Base-by-base conservation (phyloP, 2,329 filamentous ascomycete species). In the Helotiales sp. region DNA sequence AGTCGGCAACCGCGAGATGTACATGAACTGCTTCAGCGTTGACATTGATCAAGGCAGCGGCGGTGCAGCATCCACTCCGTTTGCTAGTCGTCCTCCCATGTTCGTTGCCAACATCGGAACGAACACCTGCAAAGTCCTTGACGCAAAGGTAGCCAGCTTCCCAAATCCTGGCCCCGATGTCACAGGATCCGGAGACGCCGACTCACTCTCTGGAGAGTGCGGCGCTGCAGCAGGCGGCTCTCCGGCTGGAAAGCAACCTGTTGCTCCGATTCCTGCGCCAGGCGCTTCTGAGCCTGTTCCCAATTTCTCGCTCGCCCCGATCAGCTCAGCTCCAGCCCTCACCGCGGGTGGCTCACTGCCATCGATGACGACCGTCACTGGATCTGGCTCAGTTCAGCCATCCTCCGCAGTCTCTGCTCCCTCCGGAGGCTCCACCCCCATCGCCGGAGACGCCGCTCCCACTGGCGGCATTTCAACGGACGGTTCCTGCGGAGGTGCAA, bases 101-200 rank as follows among this genome's bases (percentile, higher is more conserved):
- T 52, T 62, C 13, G 47, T 62, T 1, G 60, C 60, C 17, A 62
- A 62, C 47, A 54, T 62, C 11, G 60, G 45, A 6, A 61, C 37
- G 20, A 43, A 62, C 20, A 30, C 28, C 8, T 62, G 60, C 32
- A 54, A n/a, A 20, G 17, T 20, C 11, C 30, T 34, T 4, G 30
- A 34, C 47, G 2, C n/a, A 26, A 4, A 6, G 20, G 4, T 5
- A 28, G 22, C 20, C 1, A n/a, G 6, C 1, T 62, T 40, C 22
- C 60, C 60, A 13, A 54, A 52, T 24, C 60, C 60, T 1, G 60
- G 60, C 3, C 60, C 60, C 2, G 60, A 62, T 43, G 28, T 43
- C 30, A 43, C 32, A 4, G 60, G 60, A 20, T n/a, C 47, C 4
- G 45, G 45, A 26, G 20, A 17, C 13, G 15, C n/a, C 17, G 32